Percentiles rank a stretch among this genome's conserved stretches.
These are phyloP conservation scores for Tetracentron sinense DNA, from an alignment of 164 flowering plant species.

Conservation along the genomic window DNA sequence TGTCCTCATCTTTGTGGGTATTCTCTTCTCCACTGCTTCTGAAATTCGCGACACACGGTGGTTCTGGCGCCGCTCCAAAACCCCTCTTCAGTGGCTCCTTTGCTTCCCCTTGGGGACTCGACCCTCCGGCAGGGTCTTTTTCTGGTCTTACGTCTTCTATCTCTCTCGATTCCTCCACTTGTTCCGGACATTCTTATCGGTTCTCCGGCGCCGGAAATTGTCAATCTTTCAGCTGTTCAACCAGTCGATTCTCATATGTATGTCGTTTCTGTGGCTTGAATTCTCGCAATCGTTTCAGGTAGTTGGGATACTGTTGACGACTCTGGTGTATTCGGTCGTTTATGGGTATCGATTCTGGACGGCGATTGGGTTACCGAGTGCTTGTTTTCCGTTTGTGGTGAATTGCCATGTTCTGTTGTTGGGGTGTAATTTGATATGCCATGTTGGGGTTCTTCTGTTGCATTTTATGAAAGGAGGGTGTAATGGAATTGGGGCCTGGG, in stretches of 20 bases:
- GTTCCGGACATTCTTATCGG: conserved; percentile 41
- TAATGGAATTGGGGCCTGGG: conserved; percentile 86
- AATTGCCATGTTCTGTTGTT: conserved; percentile 56
- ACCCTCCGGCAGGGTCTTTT: conserved; percentile 82
- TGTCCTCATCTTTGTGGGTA: conserved; percentile 53
- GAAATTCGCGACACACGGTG: conserved; percentile 88
- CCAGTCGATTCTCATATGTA: conserved; percentile 42
- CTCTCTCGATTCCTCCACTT: conserved; percentile 70
- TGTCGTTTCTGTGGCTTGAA: conserved; percentile 83
- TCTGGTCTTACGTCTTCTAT: conserved; percentile 83
- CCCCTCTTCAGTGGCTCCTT: conserved; percentile 80
- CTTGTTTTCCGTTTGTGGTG: conserved; percentile 56
- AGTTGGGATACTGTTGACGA: conserved; percentile 53
- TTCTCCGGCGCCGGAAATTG: conserved; percentile 47
- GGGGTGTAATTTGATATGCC: conserved; percentile 58
- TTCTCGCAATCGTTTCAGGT: conserved; percentile 92
- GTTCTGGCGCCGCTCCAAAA: conserved; percentile 61
- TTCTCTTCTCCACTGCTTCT: conserved; percentile 56
- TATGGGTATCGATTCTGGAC: conserved; percentile 82
- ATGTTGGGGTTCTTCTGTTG: conserved; percentile 60
- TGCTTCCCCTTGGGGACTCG: conserved; percentile 90
- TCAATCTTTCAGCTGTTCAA: conserved; percentile 51
- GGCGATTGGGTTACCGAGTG: conserved; percentile 53
- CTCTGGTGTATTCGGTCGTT: conserved; percentile 45
- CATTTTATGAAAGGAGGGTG: conserved; percentile 81